Conservation (phyloP, 345 rosid genomes). For the Eucalyptus marginata region DNA sequence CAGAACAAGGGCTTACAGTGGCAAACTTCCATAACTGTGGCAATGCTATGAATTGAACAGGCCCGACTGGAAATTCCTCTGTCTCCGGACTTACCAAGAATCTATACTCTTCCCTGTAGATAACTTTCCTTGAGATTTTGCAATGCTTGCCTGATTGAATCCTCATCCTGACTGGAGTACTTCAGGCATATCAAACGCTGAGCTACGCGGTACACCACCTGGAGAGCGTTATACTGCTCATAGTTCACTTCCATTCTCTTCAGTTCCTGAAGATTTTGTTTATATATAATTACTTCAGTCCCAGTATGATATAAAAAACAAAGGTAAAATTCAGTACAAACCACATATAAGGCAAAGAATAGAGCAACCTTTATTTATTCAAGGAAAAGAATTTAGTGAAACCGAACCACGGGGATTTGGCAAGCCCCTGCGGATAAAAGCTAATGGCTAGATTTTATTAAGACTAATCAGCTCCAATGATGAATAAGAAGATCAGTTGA, state of each 20-base stretch:
- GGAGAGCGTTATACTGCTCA: slow-evolving; percentile 27
- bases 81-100: background rate
- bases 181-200: slow-evolving; percentile 70
- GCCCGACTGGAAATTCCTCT: background rate
- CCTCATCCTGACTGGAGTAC: slow-evolving; percentile 52
- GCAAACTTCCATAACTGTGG: background rate
- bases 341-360: background rate
- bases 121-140: slow-evolving; percentile 55
- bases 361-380: background rate
- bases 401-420: background rate
- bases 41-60: background rate
- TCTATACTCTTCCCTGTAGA: slow-evolving; percentile 1
- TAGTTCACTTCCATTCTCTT: slow-evolving; percentile 62
- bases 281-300: background rate
- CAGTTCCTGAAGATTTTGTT: slow-evolving; percentile 29
- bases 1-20: background rate
- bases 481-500: background rate
- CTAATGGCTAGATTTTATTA: background rate
- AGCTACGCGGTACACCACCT: slow-evolving; percentile 34
- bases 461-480: background rate
- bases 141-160: slow-evolving; percentile 56
- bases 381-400: background rate
- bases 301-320: background rate
- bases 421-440: background rate
- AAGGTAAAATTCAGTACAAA: background rate